Percentiles rank a stretch among this genome's conserved stretches.
Evolutionary conservation across 352 stramenopile species (phyloP).

Genomic region (Thraustotheca clavata): DNA sequence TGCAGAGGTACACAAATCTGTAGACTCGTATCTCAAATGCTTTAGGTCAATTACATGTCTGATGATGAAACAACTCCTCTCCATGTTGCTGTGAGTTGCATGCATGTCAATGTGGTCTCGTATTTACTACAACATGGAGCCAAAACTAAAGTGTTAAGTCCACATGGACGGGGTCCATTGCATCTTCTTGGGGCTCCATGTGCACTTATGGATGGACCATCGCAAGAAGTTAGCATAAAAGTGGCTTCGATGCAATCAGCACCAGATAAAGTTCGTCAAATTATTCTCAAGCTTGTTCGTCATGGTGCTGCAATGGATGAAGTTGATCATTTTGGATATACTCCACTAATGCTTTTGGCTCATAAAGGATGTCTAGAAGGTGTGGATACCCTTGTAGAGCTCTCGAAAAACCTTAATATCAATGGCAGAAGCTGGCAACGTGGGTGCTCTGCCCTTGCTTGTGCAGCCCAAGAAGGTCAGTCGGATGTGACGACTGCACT

Average conservation of each 20-base stretch:
- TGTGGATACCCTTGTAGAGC: slow-evolving; percentile 67
- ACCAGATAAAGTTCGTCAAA: slow-evolving; percentile 24
- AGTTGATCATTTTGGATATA: slow-evolving; percentile 78
- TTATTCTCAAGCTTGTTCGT: slow-evolving; percentile 75
- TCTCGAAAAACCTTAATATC: slow-evolving; percentile 52
- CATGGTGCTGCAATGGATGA: slow-evolving; percentile 55
- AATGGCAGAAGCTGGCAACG: slow-evolving; percentile 75
- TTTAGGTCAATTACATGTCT: slow-evolving; percentile 71
- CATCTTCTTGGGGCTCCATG: slow-evolving; percentile 74
- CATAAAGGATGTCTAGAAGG: slow-evolving; percentile 58
- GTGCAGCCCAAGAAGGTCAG: slow-evolving; percentile 58
- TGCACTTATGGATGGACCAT: background rate
- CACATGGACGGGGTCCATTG: slow-evolving; percentile 56
- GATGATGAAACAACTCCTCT: slow-evolving; percentile 76
- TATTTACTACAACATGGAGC: slow-evolving; percentile 80
- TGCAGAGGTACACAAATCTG: slow-evolving; percentile 36
- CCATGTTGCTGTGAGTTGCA: slow-evolving; percentile 64
- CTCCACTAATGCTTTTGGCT: slow-evolving; percentile 66
- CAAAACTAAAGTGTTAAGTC: slow-evolving; percentile 63
- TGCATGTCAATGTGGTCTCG: slow-evolving; percentile 82
- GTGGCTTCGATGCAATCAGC: background rate
- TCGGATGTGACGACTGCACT: slow-evolving; percentile 68
- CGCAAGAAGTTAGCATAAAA: background rate
- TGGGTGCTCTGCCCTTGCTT: slow-evolving; percentile 62
- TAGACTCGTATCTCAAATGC: too few relatives aligned